These are phyloP conservation scores for Fusarium subglutinans DNA, from an alignment of 2,329 filamentous ascomycete species.

Conservation along the genomic window DNA sequence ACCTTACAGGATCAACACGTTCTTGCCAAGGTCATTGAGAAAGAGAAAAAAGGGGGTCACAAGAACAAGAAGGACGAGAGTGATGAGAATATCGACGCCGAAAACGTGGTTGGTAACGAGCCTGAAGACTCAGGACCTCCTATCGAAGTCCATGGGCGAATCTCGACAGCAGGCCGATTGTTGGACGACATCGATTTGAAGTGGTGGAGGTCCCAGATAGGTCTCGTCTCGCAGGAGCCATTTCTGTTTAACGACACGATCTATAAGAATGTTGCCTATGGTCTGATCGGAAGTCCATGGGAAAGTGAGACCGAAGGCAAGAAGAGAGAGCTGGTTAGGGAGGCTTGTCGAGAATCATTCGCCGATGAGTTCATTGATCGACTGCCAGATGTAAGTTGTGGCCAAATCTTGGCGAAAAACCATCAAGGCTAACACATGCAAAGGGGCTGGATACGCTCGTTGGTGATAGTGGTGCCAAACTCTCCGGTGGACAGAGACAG, in stretches of 20 bases:
- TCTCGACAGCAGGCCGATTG: slow-evolving; percentile 63
- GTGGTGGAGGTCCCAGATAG: slow-evolving; percentile 70
- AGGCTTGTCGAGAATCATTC: slow-evolving; percentile 73
- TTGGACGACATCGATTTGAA: slow-evolving; percentile 69
- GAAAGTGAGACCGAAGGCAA: slow-evolving; percentile 62
- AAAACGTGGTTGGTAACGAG: slow-evolving; percentile 43
- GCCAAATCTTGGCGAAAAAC: background rate
- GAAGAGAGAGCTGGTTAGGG: slow-evolving; percentile 67
- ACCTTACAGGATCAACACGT: slow-evolving; percentile 63
- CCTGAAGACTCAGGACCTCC: slow-evolving; percentile 52
- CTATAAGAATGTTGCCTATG: slow-evolving; percentile 69
- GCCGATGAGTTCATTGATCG: slow-evolving; percentile 74
- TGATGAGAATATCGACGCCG: slow-evolving; percentile 41
- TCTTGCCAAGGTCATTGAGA: slow-evolving; percentile 60
- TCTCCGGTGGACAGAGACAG: slow-evolving; percentile 88
- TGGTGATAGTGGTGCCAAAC: slow-evolving; percentile 79
- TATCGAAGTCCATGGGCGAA: slow-evolving; percentile 56
- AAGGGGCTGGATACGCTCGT: slow-evolving; percentile 78
- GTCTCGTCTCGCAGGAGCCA: slow-evolving; percentile 74
- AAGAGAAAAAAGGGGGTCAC: slow-evolving; percentile 56
- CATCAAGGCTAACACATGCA: slow-evolving; percentile 13
- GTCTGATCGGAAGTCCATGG: slow-evolving; percentile 63
- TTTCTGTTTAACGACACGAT: slow-evolving; percentile 75
- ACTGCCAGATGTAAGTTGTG: slow-evolving; percentile 60
- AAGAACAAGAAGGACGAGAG: slow-evolving; percentile 51